Conservation (phyloP, 2,329 filamentous ascomycete species). For the Aspergillus sp. region DNA sequence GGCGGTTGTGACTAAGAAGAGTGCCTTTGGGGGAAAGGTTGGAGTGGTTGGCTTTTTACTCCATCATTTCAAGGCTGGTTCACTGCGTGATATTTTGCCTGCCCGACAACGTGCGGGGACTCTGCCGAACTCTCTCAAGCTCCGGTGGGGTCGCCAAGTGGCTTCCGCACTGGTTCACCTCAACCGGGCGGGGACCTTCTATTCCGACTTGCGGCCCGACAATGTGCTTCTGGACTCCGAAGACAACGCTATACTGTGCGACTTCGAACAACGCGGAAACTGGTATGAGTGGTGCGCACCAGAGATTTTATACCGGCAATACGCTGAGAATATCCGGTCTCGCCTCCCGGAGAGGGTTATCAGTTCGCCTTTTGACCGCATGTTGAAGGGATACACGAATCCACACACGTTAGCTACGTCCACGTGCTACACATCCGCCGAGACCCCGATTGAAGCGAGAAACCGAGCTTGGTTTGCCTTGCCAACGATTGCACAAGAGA, state of each 20-base stretch:
- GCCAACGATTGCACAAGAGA: conserved; percentile 9
- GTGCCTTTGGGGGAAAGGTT: conserved; percentile 6
- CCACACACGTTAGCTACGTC: conserved; percentile 7
- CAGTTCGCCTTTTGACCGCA: conserved; percentile 12
- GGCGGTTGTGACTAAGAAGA: conserved; percentile 11
- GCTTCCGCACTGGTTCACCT: conserved; percentile 12
- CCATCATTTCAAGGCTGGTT: conserved; percentile 4
- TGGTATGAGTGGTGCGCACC: conserved; percentile 17
- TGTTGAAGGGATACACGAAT: conserved; percentile 3
- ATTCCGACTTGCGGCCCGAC: conserved; percentile 14
- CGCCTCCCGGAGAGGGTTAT: conserved; percentile 9
- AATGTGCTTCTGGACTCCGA: conserved; percentile 14
- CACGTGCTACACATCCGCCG: conserved; percentile 9
- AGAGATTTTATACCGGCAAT: conserved; percentile 13
- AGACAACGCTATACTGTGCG: conserved; percentile 9
- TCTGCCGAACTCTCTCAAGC: conserved; percentile 9
- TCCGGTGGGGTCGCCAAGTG: conserved; percentile 14
- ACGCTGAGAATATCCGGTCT: conserved; percentile 11
- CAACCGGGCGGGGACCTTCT: conserved; percentile 1
- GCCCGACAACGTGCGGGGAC: conserved; percentile 7
- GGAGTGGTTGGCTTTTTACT: conserved; percentile 13
- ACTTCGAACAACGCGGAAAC: conserved; percentile 17
- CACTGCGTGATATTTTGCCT: conserved; percentile 13
- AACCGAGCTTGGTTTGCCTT: conserved; percentile 16
- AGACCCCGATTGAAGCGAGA: conserved; percentile 6